Percentiles rank a stretch among this genome's conserved stretches.
Conservation (phyloP, 306 rosid species). For the Delonix regia region DNA sequence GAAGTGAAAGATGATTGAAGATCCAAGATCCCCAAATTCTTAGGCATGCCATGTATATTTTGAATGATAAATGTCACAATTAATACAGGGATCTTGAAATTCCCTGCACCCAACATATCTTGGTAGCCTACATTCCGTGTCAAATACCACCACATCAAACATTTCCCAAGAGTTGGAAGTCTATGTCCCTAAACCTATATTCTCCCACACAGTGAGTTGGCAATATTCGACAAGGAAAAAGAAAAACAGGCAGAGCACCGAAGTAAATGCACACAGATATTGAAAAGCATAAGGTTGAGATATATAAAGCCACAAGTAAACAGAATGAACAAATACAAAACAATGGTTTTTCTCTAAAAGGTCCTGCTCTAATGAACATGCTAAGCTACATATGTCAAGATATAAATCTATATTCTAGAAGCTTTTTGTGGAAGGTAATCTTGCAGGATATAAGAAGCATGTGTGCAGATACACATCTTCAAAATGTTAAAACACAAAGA, state of each 20-base stretch:
- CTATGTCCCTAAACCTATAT: background rate
- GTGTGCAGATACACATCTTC: background rate
- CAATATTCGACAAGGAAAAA: background rate
- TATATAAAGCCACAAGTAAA: background rate
- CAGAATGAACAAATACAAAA: background rate
- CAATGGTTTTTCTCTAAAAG: background rate
- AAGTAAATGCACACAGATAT: background rate
- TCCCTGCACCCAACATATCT: background rate
- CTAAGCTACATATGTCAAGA: background rate
- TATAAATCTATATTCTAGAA: background rate
- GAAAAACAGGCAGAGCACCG: background rate
- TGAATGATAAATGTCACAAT: background rate
- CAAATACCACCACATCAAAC: background rate
- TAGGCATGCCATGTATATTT: slow-evolving; percentile 2
- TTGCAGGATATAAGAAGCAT: background rate
- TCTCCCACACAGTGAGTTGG: background rate
- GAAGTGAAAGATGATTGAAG: background rate
- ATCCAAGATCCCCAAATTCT: slow-evolving; percentile 9
- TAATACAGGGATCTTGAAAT: background rate
- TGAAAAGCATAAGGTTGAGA: background rate
- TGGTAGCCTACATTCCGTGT: background rate
- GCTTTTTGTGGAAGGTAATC: background rate
- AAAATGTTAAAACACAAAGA: background rate
- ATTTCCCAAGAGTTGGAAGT: background rate
- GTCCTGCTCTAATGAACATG: background rate